Base-by-base conservation (phyloP, 2,329 filamentous ascomycete genomes). In the Colletotrichum endophyticum region DNA sequence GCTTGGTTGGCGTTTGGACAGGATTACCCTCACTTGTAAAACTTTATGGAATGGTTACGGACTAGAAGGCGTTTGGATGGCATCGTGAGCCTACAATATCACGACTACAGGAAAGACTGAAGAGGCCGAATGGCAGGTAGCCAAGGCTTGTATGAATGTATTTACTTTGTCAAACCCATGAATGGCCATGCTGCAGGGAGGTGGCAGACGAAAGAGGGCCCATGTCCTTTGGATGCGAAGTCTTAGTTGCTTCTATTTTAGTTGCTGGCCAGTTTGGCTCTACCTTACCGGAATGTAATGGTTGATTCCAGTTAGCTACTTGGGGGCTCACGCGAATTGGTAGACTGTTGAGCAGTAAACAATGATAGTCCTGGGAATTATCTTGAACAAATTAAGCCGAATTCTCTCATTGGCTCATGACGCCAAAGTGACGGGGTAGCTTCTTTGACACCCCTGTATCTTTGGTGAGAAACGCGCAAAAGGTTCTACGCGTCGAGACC, bases 41-140 rank as follows among this genome's bases (percentile, higher is more conserved):
- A 69, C 19, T 69, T 25, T 34, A 61, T n/a, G 28, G 44, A 72
- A 32, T 34, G 71, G 74, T 30, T 22, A 56, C 32, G 59, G 64
- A 66, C 34, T 57, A 49, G 70, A 67, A 76, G 74, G 74, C 74
- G 74, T 76, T 74, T 39, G 74, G 49, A 39, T 66, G 74, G 59
- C 44, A 66, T 69, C 49, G 70, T 74, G 72, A 36, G 64, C 66
- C 62, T 44, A 73, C 57, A 73, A 63, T 34, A 69, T 62, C 49
- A 70, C 68, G 68, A 36, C 32, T n/a, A 53, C 44, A 57, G 13
- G 53, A 30, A 30, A 59, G 25, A 59, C 25, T 59, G 56, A 49
- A 62, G 62, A 56, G 49, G 66, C 34, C 70, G 32, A 57, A 62
- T 62, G 69, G 62, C 53, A 63, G 44, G 28, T 28, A 22, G 69